Conservation (phyloP, 2,329 filamentous ascomycete genomes). For the Penicillium paneum region DNA sequence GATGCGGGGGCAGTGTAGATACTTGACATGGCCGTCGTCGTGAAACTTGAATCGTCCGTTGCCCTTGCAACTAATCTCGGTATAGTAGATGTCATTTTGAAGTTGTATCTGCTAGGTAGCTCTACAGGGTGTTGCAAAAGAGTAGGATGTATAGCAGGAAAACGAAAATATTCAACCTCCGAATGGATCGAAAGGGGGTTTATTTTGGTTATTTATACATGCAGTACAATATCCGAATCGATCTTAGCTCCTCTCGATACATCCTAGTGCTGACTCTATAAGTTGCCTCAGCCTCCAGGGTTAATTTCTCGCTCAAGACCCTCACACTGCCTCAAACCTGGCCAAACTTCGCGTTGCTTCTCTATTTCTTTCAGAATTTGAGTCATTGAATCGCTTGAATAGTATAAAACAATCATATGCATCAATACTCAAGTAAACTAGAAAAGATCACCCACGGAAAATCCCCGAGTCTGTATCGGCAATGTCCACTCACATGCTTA, state of each 20-base stretch:
- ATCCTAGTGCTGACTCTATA: not conserved
- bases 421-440: not conserved
- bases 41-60: not conserved
- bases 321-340: not conserved
- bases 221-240: not conserved
- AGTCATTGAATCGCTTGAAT: not conserved
- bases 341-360: not conserved
- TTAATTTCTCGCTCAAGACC: not conserved
- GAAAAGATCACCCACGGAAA: not conserved
- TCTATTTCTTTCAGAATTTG: not conserved
- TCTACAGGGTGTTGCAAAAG: not conserved
- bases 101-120: not conserved
- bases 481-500: not conserved
- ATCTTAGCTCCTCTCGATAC: not conserved
- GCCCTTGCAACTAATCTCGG: not conserved
- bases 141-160: not conserved
- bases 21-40: constrained; percentile 2
- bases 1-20: constrained; percentile 4
- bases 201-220: not conserved
- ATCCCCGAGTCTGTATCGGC: not conserved
- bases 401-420: not conserved
- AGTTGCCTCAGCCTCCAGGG: not conserved
- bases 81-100: not conserved
- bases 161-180: not conserved
- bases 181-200: not conserved